A percentile compares a stretch with the other conserved stretches of the same genome.
Conservation (phyloP, 805 yeast species). For the Naumovozyma baii region DNA sequence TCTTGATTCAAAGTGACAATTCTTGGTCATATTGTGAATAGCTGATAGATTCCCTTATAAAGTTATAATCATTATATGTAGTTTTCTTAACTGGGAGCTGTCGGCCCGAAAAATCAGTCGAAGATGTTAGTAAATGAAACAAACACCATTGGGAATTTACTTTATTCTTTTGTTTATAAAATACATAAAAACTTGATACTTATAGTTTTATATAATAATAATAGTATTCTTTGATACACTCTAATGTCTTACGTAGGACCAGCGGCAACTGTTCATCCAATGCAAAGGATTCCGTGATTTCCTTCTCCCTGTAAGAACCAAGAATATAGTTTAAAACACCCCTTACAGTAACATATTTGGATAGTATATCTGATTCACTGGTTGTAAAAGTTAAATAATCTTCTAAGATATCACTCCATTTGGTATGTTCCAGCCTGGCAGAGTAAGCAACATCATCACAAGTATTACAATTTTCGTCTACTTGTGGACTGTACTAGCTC, state of each 20-base stretch:
- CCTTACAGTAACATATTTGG: neutral
- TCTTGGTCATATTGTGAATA: no score
- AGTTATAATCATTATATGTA: no score
- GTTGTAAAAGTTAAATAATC: slow-evolving; percentile 1
- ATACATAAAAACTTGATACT: no score
- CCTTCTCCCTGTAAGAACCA: slow-evolving; percentile 20
- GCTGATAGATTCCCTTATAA: no score
- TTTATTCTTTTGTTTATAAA: neutral
- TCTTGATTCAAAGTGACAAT: no score
- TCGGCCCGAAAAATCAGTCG: no score
- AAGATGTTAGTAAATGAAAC: no score
- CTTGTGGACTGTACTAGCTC: neutral
- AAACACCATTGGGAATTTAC: no score
- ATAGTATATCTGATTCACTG: slow-evolving; percentile 1
- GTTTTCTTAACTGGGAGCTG: no score
- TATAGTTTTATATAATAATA: neutral
- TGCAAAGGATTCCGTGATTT: slow-evolving; percentile 5
- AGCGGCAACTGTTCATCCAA: neutral
- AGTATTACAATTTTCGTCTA: neutral
- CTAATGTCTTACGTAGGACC: neutral
- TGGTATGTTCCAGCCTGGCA: neutral
- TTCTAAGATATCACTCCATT: neutral
- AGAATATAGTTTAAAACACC: slow-evolving; percentile 1
- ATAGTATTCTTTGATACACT: neutral
- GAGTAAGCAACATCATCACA: neutral